Evolutionary conservation across 2,329 filamentous ascomycete species (phyloP).

Genomic region (Cercospora sp.): DNA sequence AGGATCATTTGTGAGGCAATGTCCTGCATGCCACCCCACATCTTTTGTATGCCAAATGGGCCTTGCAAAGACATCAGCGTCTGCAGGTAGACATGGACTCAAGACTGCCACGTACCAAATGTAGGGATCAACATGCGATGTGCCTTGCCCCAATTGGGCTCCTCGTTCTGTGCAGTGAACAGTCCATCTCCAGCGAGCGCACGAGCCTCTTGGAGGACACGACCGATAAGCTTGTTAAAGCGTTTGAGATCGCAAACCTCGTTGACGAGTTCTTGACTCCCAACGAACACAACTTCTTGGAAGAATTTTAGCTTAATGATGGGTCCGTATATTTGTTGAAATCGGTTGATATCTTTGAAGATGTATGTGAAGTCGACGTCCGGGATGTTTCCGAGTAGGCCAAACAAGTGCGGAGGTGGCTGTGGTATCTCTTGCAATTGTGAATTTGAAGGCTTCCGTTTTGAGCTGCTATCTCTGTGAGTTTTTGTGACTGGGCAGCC

Average conservation of each 20-base stretch:
- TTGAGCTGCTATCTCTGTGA: neutral
- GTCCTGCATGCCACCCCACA: conserved; percentile 50
- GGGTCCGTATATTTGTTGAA: conserved; percentile 29
- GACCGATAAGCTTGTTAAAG: conserved; percentile 60
- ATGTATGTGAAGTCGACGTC: conserved; percentile 25
- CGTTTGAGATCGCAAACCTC: conserved; percentile 42
- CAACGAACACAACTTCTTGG: conserved; percentile 23
- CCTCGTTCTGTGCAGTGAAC: conserved; percentile 43
- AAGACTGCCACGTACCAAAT: conserved; percentile 46
- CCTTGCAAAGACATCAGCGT: neutral
- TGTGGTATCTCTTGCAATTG: conserved; percentile 20
- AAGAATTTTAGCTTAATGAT: conserved; percentile 25
- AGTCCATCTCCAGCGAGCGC: conserved; percentile 52
- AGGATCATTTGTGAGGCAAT: conserved; percentile 59
- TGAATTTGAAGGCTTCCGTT: neutral
- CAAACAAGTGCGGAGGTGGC: conserved; percentile 25
- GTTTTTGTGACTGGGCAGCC: neutral
- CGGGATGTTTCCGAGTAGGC: conserved; percentile 23
- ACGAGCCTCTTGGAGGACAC: conserved; percentile 56
- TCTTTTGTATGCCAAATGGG: conserved; percentile 9
- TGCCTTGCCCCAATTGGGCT: conserved; percentile 43
- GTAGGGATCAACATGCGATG: conserved; percentile 51
- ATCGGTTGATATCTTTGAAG: conserved; percentile 14
- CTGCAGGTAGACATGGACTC: conserved; percentile 41
- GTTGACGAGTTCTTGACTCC: conserved; percentile 37